Conservation (phyloP, 352 stramenopile species). For the Pythium insidiosum region DNA sequence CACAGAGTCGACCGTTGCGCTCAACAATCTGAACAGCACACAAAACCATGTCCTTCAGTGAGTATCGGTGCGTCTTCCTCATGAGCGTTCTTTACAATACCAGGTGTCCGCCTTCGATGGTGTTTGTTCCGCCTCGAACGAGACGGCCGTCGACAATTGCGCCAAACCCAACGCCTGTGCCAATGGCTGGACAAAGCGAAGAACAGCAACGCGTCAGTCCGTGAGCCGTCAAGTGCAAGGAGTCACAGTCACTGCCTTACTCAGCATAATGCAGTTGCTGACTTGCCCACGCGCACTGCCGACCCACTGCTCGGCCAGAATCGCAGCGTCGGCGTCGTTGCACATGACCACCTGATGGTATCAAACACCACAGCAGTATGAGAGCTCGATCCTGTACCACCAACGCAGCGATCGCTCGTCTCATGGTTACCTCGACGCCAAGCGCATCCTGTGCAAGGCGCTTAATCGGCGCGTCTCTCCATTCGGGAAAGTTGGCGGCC, state of each 20-base stretch:
- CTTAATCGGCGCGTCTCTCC: constrained; percentile 51
- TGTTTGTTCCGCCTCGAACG: constrained; percentile 53
- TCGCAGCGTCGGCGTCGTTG: constrained; percentile 78
- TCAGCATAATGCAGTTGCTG: constrained; percentile 79
- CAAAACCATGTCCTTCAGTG: neutral
- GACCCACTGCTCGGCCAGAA: constrained; percentile 77
- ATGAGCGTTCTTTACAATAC: constrained; percentile 11
- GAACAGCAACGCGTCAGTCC: neutral
- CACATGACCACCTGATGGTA: constrained; percentile 40
- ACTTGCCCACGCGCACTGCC: constrained; percentile 48
- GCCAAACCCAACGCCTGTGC: constrained; percentile 65
- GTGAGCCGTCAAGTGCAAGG: neutral
- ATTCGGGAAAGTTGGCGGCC: constrained; percentile 63
- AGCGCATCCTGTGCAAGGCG: constrained; percentile 37
- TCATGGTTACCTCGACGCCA: no score
- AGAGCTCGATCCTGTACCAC: no score
- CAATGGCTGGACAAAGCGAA: constrained; percentile 31
- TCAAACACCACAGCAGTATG: no score
- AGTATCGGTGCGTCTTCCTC: neutral
- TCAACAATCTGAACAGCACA: constrained; percentile 55
- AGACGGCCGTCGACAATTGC: constrained; percentile 57
- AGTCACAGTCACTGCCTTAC: constrained; percentile 21
- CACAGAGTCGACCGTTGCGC: constrained; percentile 64
- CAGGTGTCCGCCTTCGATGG: constrained; percentile 77
- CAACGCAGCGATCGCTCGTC: no score